Base-by-base conservation (phyloP, 768 basidiomycete species). In the Myochromella boudieri region DNA sequence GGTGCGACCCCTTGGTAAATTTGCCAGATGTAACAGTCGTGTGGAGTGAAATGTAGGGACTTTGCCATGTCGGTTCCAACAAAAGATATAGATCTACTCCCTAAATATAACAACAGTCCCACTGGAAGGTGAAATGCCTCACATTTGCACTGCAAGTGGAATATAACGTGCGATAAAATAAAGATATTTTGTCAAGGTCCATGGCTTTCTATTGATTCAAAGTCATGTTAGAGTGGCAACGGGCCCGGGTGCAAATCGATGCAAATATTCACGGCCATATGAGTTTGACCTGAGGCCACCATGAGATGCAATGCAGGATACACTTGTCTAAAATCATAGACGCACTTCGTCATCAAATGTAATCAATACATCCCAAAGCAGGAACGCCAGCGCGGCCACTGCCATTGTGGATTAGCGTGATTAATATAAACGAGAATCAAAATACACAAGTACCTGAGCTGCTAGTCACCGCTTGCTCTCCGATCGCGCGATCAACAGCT, bases 1-100 rank as follows among this genome's bases (percentile, higher is more conserved):
- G 65, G 57, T 7, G 65, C 65, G 6, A 65, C 59, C 12, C 63
- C 71, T 58, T 72, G 71, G 42, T 67, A 73, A 14, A 71, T 58
- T 50, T 72, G 64, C 72, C 72, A 75, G 44, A 72, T 67, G 55
- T 64, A 75, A 52, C 73, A 75, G 29, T 64, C 70, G 44, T 68
- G 68, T 6, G 48, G 44, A 2, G 71, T 67, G 49, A 72, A 74
- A 31, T 65, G 59, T 28, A 72, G 65, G 3, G 46, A 52, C 2
- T 68, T 62, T 10, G 68, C 64, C 17, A 70, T 46, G 42, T 68
- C 67, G 18, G 69, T 62, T 18, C 66, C 69, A 33, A 70, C 61
- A 41, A n/a, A n/a, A n/a, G n/a, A n/a, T 33, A 66, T 64, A 5
- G 68, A 66, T 40, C 69, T 68, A 38, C 25, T 12, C n/a, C n/a